Evolutionary conservation across 164 flowering plant species (phyloP), one percentile per base, ranked within the genome.

Genomic region (Brasenia schreberi): DNA sequence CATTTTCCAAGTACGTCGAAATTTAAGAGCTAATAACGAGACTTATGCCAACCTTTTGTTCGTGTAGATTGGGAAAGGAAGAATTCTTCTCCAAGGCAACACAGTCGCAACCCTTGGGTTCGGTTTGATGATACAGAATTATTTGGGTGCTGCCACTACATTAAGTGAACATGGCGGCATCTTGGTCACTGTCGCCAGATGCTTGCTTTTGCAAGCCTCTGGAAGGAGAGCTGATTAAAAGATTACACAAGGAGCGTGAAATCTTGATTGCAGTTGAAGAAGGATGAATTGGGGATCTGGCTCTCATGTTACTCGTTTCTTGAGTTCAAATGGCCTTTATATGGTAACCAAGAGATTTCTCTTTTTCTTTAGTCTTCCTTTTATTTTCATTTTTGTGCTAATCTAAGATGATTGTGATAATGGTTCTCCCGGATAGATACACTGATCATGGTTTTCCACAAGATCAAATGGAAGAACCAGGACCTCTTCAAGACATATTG

Each of bases 201-300:
- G 97, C 96, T 44, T 81, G 97, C 67, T 92, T 92, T 72, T 92
- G 97, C 81, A 92, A 86, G 74, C 97, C 97, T 62, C 67, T 92
- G 64, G 97, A 92, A 67, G 75, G 72, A 56, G 83, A 84, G 58
- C 90, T 92, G 49, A 83, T 92, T 66, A 81, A 71, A 66, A 81
- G 74, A 68, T 64, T 92, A 19, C 92, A 92, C 64, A 80, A 74
- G 0, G 90, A 85, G 68, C 97, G 89, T 69, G 92, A 89, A 64
- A 70, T 87, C 66, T 71, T 92, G 19, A 81, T 92, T 27, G 85
- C 94, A 11, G 87, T 81, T 0, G 96, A 92, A 66, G 97, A 92
- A 73, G 97, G 96, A 19, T 86, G 94, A 0, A 72, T 92, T 65
- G 97, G 97, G 64, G 97, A 96, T 92, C 89, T 73, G 87, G 94